A percentile compares a stretch with the other conserved stretches of the same genome.
phyloP scores from a whole-genome alignment of 805 yeast species.

The Saccharomycopsis guyanensis region DNA sequence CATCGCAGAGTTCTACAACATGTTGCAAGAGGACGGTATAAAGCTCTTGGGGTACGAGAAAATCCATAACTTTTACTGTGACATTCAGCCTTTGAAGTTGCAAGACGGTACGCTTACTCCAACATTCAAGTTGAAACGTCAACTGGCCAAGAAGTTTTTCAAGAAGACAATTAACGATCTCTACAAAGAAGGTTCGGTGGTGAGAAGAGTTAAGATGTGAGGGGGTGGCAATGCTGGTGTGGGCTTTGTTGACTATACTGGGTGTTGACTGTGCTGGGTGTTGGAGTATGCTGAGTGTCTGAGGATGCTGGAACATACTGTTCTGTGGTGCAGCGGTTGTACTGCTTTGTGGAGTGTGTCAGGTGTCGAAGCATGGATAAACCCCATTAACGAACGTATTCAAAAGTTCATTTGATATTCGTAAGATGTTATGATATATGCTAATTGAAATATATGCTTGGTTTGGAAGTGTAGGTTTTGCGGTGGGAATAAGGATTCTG shows the following conservation, averaged over 20 bases:
- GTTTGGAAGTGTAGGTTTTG: no score
- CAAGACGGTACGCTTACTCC: slow-evolving; percentile 52
- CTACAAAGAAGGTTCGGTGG: slow-evolving; percentile 35
- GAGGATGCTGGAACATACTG: no score
- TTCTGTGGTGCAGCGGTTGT: no score
- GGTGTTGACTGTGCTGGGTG: background rate
- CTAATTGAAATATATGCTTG: no score
- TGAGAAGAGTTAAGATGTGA: background rate
- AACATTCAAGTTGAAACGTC: slow-evolving; percentile 43
- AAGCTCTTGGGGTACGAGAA: slow-evolving; percentile 45
- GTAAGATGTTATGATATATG: no score
- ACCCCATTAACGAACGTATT: no score
- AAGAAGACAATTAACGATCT: slow-evolving; percentile 33
- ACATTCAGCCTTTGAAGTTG: slow-evolving; percentile 45
- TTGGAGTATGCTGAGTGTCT: no score
- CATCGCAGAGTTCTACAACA: slow-evolving; percentile 29
- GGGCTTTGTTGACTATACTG: background rate
- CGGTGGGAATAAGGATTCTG: no score
- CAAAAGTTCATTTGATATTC: no score
- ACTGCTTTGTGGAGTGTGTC: no score
- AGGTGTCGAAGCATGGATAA: no score
- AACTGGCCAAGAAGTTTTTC: slow-evolving; percentile 45
- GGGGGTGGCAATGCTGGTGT: no score
- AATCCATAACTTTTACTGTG: slow-evolving; percentile 38
- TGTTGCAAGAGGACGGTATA: slow-evolving; percentile 21